Conservation (phyloP, 192 early-diverging fungal species). For the Gaertneriomyces semiglobifer region DNA sequence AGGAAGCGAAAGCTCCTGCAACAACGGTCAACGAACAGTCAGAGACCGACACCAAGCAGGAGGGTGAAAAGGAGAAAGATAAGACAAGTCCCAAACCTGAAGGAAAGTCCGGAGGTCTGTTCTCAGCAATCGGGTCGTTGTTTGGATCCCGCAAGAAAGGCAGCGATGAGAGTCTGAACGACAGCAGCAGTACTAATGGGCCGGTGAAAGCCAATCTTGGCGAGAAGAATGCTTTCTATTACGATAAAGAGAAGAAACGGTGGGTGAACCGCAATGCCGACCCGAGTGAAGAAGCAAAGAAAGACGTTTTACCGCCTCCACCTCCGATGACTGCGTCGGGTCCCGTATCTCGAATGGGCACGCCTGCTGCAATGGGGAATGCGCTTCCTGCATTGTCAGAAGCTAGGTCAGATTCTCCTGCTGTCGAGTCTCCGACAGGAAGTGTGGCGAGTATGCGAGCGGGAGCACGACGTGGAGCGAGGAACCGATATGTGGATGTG, state of each 20-base stretch:
- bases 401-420: not conserved
- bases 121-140: conserved; percentile 38
- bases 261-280: conserved; percentile 81
- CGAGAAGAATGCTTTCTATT: conserved; percentile 78
- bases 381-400: not conserved
- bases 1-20: too few species aligned
- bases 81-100: conserved; percentile 1
- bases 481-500: conserved; percentile 51
- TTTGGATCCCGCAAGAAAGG: conserved; percentile 32
- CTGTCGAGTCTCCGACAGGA: not conserved
- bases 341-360: not conserved
- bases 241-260: conserved; percentile 77
- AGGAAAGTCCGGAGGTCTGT: conserved; percentile 16
- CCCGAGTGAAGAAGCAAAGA: conserved; percentile 28
- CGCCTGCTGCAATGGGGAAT: not conserved
- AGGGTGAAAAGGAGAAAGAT: conserved; percentile 19
- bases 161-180: conserved; percentile 5
- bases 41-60: conserved; percentile 42
- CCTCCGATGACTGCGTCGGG: conserved; percentile 25
- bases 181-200: conserved; percentile 13
- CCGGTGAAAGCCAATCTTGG: conserved; percentile 82
- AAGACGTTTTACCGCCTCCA: conserved; percentile 41
- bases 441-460: not conserved
- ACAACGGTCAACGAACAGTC: conserved; percentile 18
- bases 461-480: conserved; percentile 32